Conservation (phyloP, 2,329 filamentous ascomycete genomes). For the Macroventuria anomochaeta region DNA sequence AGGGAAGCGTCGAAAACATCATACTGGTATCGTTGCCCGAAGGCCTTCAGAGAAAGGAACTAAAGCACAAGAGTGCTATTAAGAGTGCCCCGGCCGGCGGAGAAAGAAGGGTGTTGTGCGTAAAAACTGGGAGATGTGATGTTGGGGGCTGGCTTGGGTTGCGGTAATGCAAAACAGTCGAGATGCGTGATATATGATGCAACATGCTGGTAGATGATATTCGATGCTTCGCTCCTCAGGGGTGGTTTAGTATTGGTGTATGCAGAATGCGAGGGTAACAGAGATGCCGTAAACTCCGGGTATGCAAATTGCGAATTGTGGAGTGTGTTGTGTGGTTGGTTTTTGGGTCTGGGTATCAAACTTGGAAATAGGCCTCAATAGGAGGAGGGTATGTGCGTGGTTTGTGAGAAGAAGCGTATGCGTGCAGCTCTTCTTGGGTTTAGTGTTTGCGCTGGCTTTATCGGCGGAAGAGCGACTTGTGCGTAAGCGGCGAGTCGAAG, state of each 20-base stretch:
- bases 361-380: not conserved
- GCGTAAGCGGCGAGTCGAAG: constrained; percentile 41
- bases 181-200: not conserved
- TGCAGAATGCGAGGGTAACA: constrained; percentile 1
- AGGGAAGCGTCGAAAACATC: not conserved
- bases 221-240: not conserved
- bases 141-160: not conserved
- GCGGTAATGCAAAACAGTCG: not conserved
- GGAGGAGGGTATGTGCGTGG: not conserved
- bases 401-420: not conserved
- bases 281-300: constrained; percentile 3
- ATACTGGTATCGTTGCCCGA: constrained; percentile 2
- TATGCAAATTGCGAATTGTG: constrained; percentile 1
- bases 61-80: not conserved
- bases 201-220: not conserved
- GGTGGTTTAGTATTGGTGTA: constrained; percentile 2
- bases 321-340: not conserved
- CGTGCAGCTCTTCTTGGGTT: too few relatives aligned
- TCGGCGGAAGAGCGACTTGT: constrained; percentile 41
- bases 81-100: constrained; percentile 12
- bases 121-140: not conserved
- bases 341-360: not conserved
- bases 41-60: not conserved
- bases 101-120: not conserved
- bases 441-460: constrained; percentile 4